A percentile compares a stretch with the other conserved stretches of the same genome.
Conservation (phyloP, 345 rosid genomes). For the Clausena lansium region DNA sequence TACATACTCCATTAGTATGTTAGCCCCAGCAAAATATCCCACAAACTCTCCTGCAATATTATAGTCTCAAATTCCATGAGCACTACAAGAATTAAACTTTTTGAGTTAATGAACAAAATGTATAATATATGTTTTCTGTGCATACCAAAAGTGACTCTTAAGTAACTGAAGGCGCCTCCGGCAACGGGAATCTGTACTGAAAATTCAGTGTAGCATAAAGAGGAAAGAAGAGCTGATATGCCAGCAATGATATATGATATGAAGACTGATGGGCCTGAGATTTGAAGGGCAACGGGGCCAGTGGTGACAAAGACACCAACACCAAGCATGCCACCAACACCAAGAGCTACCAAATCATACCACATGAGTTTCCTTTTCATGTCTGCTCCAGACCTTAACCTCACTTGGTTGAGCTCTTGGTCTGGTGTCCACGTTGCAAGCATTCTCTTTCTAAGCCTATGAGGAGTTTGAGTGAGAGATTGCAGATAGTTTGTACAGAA, state of each 20-base stretch:
- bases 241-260: constrained; percentile 81
- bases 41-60: constrained; percentile 66
- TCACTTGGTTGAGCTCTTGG: constrained; percentile 77
- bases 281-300: constrained; percentile 57
- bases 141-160: constrained; percentile 89
- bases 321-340: constrained; percentile 94
- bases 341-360: constrained; percentile 87
- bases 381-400: constrained; percentile 92
- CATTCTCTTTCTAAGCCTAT: constrained; percentile 77
- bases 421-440: constrained; percentile 92
- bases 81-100: constrained; percentile 4
- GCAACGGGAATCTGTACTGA: constrained; percentile 93
- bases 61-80: not conserved
- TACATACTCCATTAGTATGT: constrained; percentile 91
- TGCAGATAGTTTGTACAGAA: constrained; percentile 46
- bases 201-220: constrained; percentile 92
- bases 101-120: constrained; percentile 1
- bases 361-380: constrained; percentile 87
- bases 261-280: constrained; percentile 82
- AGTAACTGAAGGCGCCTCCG: constrained; percentile 94
- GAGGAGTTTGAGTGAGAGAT: constrained; percentile 81
- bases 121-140: not conserved
- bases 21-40: constrained; percentile 88
- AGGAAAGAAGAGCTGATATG: constrained; percentile 79
- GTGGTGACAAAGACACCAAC: constrained; percentile 92